Evolutionary conservation across 768 basidiomycete species (phyloP).

Genomic region (Dacryopinax primogenitus): DNA sequence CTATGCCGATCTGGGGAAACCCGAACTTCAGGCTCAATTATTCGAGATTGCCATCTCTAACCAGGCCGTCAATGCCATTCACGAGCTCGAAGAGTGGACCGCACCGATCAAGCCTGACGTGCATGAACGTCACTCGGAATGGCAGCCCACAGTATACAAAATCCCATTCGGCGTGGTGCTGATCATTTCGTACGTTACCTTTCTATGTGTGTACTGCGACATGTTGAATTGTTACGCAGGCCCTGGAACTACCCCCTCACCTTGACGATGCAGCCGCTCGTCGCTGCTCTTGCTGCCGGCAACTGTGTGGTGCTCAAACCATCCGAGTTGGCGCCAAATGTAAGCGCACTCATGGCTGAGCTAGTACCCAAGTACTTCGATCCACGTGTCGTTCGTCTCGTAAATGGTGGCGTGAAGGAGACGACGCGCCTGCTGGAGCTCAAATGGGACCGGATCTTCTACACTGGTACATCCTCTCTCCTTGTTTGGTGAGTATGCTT

Average conservation of each 20-base stretch:
- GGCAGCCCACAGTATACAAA: slow-evolving; percentile 20
- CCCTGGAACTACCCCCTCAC: slow-evolving; percentile 13
- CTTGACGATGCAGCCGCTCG: slow-evolving; percentile 9
- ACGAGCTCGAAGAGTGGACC: slow-evolving; percentile 22
- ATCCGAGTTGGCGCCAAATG: slow-evolving; percentile 18
- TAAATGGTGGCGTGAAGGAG: slow-evolving; percentile 17
- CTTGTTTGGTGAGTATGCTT: not conserved
- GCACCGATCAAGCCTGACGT: slow-evolving; percentile 17
- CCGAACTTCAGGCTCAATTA: slow-evolving; percentile 18
- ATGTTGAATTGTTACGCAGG: not conserved
- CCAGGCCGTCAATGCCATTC: slow-evolving; percentile 16
- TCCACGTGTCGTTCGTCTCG: slow-evolving; percentile 12
- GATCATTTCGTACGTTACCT: slow-evolving; percentile 16
- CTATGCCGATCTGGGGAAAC: slow-evolving; percentile 19
- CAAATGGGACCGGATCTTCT: slow-evolving; percentile 17
- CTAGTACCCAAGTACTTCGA: slow-evolving; percentile 24
- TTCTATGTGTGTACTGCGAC: not conserved
- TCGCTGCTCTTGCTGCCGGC: slow-evolving; percentile 8
- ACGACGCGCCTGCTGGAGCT: slow-evolving; percentile 13
- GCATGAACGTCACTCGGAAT: slow-evolving; percentile 15
- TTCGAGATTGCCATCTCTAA: slow-evolving; percentile 19
- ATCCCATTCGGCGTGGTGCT: slow-evolving; percentile 22
- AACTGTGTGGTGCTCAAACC: slow-evolving; percentile 15
- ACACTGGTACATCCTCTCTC: slow-evolving; percentile 13
- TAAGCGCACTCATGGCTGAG: slow-evolving; percentile 16